Conservation (phyloP, 352 stramenopile species). For the Globisporangium recalcitrans region DNA sequence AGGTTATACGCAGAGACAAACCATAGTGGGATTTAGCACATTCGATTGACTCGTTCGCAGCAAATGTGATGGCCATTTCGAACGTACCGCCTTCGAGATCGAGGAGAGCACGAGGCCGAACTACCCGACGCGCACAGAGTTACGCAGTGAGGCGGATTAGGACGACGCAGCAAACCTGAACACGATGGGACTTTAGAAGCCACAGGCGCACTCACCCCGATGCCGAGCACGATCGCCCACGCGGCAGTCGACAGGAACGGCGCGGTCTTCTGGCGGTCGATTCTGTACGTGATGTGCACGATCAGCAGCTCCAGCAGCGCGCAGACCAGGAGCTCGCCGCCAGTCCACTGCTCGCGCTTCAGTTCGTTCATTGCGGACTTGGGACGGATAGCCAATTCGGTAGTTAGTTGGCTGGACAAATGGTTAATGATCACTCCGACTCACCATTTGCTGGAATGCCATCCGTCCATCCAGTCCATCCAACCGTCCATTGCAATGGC, state of each 20-base stretch:
- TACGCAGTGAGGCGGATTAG: neutral
- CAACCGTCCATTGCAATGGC: neutral
- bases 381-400: too few relatives aligned
- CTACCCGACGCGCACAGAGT: constrained; percentile 1
- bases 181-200: neutral
- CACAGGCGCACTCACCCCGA: constrained; percentile 4
- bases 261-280: constrained; percentile 39
- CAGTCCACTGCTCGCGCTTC: constrained; percentile 43
- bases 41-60: neutral
- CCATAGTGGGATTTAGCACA: neutral
- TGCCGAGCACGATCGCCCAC: constrained; percentile 54
- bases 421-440: neutral
- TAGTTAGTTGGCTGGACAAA: too few relatives aligned
- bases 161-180: neutral
- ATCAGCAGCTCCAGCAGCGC: constrained; percentile 59
- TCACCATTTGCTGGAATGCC: neutral
- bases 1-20: too few relatives aligned
- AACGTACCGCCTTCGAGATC: constrained; percentile 33
- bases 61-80: too few relatives aligned
- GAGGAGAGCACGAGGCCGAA: constrained; percentile 36
- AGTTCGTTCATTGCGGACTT: constrained; percentile 17
- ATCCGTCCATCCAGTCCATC: neutral
- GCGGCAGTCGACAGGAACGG: constrained; percentile 57
- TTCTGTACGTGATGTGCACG: constrained; percentile 58
- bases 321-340: constrained; percentile 54